Percentiles rank a stretch among this genome's conserved stretches.
Evolutionary conservation across 768 basidiomycete genomes (phyloP).

Genomic region (Phaeolepiota aurea): DNA sequence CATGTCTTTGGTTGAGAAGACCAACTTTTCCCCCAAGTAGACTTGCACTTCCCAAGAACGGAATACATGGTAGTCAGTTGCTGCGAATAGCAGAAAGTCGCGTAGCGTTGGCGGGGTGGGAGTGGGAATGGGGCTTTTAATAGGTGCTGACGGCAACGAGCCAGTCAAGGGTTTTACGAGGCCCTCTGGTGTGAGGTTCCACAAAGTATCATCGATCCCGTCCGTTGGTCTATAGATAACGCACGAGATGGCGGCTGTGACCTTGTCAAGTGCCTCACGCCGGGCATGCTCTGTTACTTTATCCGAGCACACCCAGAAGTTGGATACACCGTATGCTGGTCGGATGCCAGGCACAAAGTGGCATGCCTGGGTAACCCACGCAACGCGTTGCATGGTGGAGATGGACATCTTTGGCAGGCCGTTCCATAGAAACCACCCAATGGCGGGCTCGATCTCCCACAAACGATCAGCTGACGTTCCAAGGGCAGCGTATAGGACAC

Average conservation of each 20-base stretch:
- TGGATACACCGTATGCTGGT: conserved; percentile 10
- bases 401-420: conserved; percentile 17
- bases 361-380: conserved; percentile 14
- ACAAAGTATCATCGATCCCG: background rate
- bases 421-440: conserved; percentile 13
- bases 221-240: background rate
- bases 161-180: background rate
- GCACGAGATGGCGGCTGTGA: conserved; percentile 3
- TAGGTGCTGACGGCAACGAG: background rate
- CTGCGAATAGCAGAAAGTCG: conserved; percentile 16
- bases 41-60: conserved; percentile 14
- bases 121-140: conserved; percentile 5
- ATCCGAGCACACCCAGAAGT: conserved; percentile 18
- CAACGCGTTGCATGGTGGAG: conserved; percentile 13
- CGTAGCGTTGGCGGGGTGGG: too few species aligned
- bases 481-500: conserved; percentile 17
- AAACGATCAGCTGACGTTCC: conserved; percentile 13
- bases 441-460: conserved; percentile 18
- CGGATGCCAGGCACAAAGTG: conserved; percentile 18
- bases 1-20: conserved; percentile 11
- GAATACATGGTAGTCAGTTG: conserved; percentile 14
- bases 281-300: conserved; percentile 10
- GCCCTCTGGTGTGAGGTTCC: background rate
- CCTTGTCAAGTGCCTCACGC: conserved; percentile 11
- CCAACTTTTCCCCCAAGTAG: conserved; percentile 4